phyloP scores from a whole-genome alignment of 352 stramenopile genomes.

The Phytopythium cucurbitacearum region DNA sequence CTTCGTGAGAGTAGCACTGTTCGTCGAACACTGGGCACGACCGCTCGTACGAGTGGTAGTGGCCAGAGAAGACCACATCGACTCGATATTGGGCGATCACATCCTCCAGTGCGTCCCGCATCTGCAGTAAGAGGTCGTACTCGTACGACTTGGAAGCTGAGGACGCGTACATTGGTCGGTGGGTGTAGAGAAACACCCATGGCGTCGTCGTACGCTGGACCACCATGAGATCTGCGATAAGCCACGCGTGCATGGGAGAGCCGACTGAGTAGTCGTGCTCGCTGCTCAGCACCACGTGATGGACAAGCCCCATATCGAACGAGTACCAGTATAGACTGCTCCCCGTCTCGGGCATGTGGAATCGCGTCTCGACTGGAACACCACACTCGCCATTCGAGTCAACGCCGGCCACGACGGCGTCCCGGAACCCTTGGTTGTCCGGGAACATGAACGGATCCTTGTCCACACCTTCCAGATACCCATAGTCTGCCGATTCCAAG shows the following conservation, averaged over 20 bases:
- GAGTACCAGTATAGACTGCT: conserved; percentile 66
- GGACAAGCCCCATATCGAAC: conserved; percentile 41
- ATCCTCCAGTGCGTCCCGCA: conserved; percentile 43
- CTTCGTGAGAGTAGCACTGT: conserved; percentile 26
- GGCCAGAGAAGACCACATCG: conserved; percentile 53
- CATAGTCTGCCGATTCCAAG: conserved; percentile 24
- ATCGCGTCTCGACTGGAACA: conserved; percentile 64
- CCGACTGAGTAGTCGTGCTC: conserved; percentile 49
- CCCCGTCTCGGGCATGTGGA: conserved; percentile 65
- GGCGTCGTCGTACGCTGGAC: conserved; percentile 49
- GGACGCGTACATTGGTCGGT: conserved; percentile 59
- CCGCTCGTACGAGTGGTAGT: conserved; percentile 63
- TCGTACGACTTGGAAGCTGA: conserved; percentile 25
- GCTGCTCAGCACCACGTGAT: conserved; percentile 47
- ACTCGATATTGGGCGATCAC: conserved; percentile 45
- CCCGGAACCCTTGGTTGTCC: conserved; percentile 26
- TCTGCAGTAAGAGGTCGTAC: conserved; percentile 31
- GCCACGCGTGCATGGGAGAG: conserved; percentile 43
- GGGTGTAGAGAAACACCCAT: conserved; percentile 59
- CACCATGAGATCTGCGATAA: conserved; percentile 39
- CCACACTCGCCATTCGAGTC: conserved; percentile 85
- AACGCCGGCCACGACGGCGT: conserved; percentile 23
- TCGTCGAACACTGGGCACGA: conserved; percentile 53
- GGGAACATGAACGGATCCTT: conserved; percentile 23
- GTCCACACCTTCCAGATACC: conserved; percentile 30